Evolutionary conservation across 2,329 filamentous ascomycete species (phyloP), one percentile per base, ranked within the genome.

Genomic region (Sarocladiaceae sp.): DNA sequence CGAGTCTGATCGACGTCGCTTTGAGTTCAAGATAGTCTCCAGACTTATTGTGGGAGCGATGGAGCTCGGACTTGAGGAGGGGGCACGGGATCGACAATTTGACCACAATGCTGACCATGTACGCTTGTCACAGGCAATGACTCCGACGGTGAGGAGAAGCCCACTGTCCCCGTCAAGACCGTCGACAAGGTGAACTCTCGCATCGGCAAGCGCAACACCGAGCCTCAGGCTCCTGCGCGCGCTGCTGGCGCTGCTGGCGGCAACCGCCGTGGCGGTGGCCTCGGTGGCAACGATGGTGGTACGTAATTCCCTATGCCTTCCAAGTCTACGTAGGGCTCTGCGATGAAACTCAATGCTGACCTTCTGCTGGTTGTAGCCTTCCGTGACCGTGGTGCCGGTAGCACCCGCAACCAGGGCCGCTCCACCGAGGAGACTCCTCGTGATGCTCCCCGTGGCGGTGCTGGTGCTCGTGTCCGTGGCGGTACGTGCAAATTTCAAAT

Each of bases 221-320:
- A 85, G 63, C 80, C 81, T 64, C 81, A 88, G 64, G 78, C 80
- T 60, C 81, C 85, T 51, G 60, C 69, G 46, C 65, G 61, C 54
- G 56, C 26, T n/a, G 11, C 67, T 58, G 62, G 65, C 51, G 60
- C 57, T 48, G 58, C 64, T 54, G 63, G 62, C 55, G 63, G 63
- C 53, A 66, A 64, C 61, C 69, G 68, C 58, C 72, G 81, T 62
- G 74, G 77, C 56, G 40, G 40, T 43, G 75, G 73, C 54, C 76
- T 75, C 66, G 74, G 74, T 63, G 87, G 86, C 63, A 94, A 82
- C 70, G 91, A 96, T 67, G 85, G 82, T 74, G 89, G 91, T 96
- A 75, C 69, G 86, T 61, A 44, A 15, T 34, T 12, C 15, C 9
- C 15, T 34, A 29, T 44, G 34, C 31, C 43, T 40, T 19, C 12